phyloP scores from a whole-genome alignment of 768 basidiomycete genomes.

The Epithele typhae region DNA sequence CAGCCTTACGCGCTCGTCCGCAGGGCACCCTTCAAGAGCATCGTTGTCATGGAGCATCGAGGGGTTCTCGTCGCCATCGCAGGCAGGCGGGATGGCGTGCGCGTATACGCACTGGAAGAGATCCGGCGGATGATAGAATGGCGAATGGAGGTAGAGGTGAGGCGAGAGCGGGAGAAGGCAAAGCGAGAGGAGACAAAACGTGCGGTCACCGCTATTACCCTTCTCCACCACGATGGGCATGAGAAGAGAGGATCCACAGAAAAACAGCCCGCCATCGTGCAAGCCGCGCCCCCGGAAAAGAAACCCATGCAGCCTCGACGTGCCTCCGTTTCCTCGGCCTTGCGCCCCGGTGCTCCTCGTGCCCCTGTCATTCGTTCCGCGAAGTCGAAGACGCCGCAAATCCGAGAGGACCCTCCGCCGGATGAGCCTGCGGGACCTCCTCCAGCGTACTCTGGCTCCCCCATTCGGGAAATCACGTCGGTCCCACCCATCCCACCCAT shows the following conservation, averaged over 20 bases:
- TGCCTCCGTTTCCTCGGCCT: constrained; percentile 18
- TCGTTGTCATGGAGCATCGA: constrained; percentile 91
- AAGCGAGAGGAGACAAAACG: constrained; percentile 67
- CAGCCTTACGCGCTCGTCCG: constrained; percentile 82
- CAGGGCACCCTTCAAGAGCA: constrained; percentile 75
- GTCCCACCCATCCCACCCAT: neutral
- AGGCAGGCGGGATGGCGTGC: constrained; percentile 78
- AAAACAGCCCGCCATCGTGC: constrained; percentile 7
- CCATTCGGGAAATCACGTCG: constrained; percentile 27
- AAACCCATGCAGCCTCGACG: constrained; percentile 16
- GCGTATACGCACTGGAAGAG: constrained; percentile 86
- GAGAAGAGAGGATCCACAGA: constrained; percentile 42
- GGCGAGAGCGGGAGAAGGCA: constrained; percentile 69
- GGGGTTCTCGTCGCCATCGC: constrained; percentile 90
- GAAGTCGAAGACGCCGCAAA: constrained; percentile 11
- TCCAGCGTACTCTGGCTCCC: constrained; percentile 52
- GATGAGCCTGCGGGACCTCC: constrained; percentile 45
- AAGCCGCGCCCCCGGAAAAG: constrained; percentile 8
- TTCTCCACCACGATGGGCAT: constrained; percentile 40
- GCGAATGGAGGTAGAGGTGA: constrained; percentile 77
- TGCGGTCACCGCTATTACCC: constrained; percentile 17
- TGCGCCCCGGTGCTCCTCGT: constrained; percentile 15
- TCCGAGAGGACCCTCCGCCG: constrained; percentile 4
- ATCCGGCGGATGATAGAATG: constrained; percentile 84
- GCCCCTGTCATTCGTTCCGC: constrained; percentile 9